Base-by-base conservation (phyloP, 345 rosid species). In the Salix viminalis region DNA sequence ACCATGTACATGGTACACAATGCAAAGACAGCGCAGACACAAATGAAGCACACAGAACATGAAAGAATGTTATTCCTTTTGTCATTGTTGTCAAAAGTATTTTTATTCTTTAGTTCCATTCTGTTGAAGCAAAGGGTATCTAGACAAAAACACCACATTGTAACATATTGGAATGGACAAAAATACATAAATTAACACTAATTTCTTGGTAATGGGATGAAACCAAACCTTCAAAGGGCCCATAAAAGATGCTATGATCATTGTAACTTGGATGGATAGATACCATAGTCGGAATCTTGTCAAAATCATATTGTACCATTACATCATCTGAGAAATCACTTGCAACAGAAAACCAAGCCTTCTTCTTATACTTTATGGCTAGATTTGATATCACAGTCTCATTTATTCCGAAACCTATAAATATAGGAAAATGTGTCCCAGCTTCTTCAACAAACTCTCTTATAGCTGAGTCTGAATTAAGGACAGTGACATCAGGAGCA, bases 301-400 rank as follows among this genome's bases (percentile, higher is more conserved):
- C 95, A 79, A 96, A 92, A 79, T 91, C 90, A 75, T 87, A 88
- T 4, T 81, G 72, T 30, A 87, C 81, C 98, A 89, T 93, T 14
- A 82, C 28, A 48, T 92, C 94, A 75, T 96, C 98, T 5, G 99
- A 90, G 86, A 84, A 89, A 82, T 84, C 90, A 71, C 85, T 90
- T 16, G 95, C 84, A 74, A 93, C 98, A 76, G 95, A 86, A 85
- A 93, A 91, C 99, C 99, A 93, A 16, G 98, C 99, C 84, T 88
- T 93, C 74, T 92, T 91, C 92, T 96, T 96, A 54, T 92, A 91
- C 89, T 92, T 92, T 2, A 68, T 73, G 28, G 90, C 97, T 44
- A 89, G 71, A 41, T 81, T 70, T 26, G 92, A 80, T 39, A 92
- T 76, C 61, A 83, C 61, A 0, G 87, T 81, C 83, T 93, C 90